These are phyloP conservation scores for Heteromeles arbutifolia DNA, from an alignment of 306 rosid species.

Conservation along the genomic window DNA sequence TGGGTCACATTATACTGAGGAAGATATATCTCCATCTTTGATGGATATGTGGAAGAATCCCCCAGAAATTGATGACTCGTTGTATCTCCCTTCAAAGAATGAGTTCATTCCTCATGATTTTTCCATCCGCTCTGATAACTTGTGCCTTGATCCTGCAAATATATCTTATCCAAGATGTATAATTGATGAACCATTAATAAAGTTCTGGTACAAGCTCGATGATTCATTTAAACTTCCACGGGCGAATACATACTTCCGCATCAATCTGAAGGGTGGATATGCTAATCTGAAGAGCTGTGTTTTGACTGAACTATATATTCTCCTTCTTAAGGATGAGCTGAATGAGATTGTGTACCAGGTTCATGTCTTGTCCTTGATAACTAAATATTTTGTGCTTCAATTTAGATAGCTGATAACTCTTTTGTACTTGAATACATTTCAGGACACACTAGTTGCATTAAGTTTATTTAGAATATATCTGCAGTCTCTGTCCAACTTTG, in stretches of 20 bases:
- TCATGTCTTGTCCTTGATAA: slow-evolving; percentile 27
- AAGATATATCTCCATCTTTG: slow-evolving; percentile 62
- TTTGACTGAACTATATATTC: slow-evolving; percentile 66
- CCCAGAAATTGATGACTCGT: slow-evolving; percentile 55
- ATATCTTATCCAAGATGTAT: slow-evolving; percentile 60
- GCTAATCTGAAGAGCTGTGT: slow-evolving; percentile 50
- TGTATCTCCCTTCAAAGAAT: slow-evolving; percentile 84
- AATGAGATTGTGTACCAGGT: slow-evolving; percentile 91
- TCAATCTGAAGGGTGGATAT: slow-evolving; percentile 84
- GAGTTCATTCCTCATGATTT: slow-evolving; percentile 91
- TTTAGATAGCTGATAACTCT: not conserved
- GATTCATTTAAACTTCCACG: slow-evolving; percentile 77
- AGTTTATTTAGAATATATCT: not conserved
- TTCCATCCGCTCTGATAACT: slow-evolving; percentile 50
- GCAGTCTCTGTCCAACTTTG: not conserved
- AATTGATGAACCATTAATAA: slow-evolving; percentile 76
- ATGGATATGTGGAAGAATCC: slow-evolving; percentile 80
- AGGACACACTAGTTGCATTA: not conserved
- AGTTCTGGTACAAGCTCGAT: slow-evolving; percentile 92
- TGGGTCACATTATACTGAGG: slow-evolving; percentile 69
- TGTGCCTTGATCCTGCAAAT: slow-evolving; percentile 25
- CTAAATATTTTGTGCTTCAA: not conserved
- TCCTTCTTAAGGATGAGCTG: slow-evolving; percentile 82
- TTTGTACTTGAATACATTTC: slow-evolving; percentile 3
- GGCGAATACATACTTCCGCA: slow-evolving; percentile 80